These are phyloP conservation scores for Suillus weaverae DNA, from an alignment of 768 basidiomycete genomes.

Conservation along the genomic window DNA sequence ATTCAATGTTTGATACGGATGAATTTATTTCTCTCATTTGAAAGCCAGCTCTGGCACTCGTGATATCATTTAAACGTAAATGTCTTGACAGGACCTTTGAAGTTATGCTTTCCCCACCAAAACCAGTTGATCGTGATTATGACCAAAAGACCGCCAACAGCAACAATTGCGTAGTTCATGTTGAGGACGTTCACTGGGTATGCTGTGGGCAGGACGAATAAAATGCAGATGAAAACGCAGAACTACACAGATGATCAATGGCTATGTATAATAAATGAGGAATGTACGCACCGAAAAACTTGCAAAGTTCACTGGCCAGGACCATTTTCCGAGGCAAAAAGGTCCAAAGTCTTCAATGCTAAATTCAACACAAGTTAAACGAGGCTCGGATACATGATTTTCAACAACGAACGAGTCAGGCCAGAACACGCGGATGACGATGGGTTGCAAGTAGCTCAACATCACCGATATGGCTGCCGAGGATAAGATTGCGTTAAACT, in stretches of 20 bases:
- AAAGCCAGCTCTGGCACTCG: not conserved
- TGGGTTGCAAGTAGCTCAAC: conserved; percentile 58
- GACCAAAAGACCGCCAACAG: conserved; percentile 47
- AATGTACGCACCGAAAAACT: conserved; percentile 42
- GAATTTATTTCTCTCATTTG: not conserved
- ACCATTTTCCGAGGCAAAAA: conserved; percentile 53
- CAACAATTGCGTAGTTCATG: conserved; percentile 62
- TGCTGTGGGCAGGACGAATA: conserved; percentile 59
- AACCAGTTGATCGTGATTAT: conserved; percentile 49
- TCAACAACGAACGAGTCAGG: conserved; percentile 41
- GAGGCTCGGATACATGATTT: conserved; percentile 34
- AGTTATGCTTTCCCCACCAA: conserved; percentile 46
- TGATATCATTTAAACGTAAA: not conserved
- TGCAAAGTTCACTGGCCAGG: conserved; percentile 50
- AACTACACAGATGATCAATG: conserved; percentile 37
- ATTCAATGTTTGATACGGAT: not conserved
- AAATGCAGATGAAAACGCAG: conserved; percentile 49
- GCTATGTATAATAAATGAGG: not conserved
- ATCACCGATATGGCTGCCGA: conserved; percentile 59
- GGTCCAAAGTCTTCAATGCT: conserved; percentile 51
- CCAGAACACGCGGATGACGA: conserved; percentile 60
- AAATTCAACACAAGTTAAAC: conserved; percentile 45
- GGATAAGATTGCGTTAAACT: conserved; percentile 58
- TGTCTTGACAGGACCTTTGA: conserved; percentile 48
- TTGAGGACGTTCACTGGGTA: conserved; percentile 48